Evolutionary conservation across 1,284 basidiomycete genomes (phyloP).

Genomic region (Takashimella tepidaria): DNA sequence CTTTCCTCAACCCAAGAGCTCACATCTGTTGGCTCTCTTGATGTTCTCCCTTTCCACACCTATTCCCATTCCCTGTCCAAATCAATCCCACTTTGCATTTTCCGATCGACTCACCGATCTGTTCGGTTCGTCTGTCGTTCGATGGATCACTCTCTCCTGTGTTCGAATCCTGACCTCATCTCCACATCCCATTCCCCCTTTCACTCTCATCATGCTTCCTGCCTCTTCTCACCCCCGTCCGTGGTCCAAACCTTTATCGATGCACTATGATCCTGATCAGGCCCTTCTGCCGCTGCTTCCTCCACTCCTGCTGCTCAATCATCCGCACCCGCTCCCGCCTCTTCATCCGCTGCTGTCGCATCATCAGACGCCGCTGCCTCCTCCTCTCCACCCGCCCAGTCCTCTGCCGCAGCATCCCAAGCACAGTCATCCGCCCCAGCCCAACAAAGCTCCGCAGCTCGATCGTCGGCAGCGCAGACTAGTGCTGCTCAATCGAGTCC

Average conservation of each 20-base stretch:
- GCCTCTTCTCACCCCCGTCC: background rate
- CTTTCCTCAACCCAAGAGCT: background rate
- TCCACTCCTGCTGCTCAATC: background rate
- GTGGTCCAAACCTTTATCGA: background rate
- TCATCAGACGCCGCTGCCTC: background rate
- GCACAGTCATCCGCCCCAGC: too few species aligned
- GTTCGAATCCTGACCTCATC: background rate
- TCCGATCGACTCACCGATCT: background rate
- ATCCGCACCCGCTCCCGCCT: background rate
- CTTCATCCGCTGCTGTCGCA: too few species aligned
- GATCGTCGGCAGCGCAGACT: conserved; percentile 1
- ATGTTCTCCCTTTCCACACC: background rate
- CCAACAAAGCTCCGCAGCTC: background rate
- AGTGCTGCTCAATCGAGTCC: conserved; percentile 6
- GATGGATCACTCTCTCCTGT: too few species aligned
- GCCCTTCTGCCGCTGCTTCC: background rate
- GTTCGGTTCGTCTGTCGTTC: too few species aligned
- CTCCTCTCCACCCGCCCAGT: background rate
- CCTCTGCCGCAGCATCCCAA: conserved; percentile 6
- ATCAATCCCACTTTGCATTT: background rate
- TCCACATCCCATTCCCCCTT: background rate
- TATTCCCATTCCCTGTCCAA: too few species aligned
- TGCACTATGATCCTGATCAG: too few species aligned
- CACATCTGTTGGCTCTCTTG: too few species aligned
- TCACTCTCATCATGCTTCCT: background rate